Evolutionary conservation across 1,139 yeast species (phyloP).

Genomic region (Pichia sp.): DNA sequence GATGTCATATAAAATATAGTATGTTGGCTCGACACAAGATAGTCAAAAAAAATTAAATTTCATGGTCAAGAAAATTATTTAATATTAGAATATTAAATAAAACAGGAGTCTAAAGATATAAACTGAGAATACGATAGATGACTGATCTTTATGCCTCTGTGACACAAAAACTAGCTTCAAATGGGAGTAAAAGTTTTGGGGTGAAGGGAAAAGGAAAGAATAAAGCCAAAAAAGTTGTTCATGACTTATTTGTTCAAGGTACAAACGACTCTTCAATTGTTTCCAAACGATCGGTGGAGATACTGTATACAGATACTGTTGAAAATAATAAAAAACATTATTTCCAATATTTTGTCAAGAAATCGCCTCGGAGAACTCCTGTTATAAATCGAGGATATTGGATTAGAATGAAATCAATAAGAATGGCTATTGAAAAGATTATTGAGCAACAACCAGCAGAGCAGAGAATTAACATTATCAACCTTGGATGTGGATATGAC

Average conservation of each 20-base stretch:
- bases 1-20: too few relatives aligned
- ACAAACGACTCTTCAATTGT: conserved; percentile 81
- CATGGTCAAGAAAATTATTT: too few relatives aligned
- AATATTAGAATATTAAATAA: too few relatives aligned
- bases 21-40: too few relatives aligned
- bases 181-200: neutral
- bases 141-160: conserved; percentile 11
- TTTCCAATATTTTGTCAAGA: conserved; percentile 62
- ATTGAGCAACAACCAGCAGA: conserved; percentile 22
- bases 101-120: too few relatives aligned
- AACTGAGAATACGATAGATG: too few relatives aligned
- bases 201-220: conserved; percentile 6
- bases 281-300: conserved; percentile 74
- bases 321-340: conserved; percentile 29
- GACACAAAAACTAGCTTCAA: conserved; percentile 10
- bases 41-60: too few relatives aligned
- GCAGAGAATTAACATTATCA: conserved; percentile 39
- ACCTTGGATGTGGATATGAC: conserved; percentile 79
- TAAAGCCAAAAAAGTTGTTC: conserved; percentile 41
- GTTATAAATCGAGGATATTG: conserved; percentile 80
- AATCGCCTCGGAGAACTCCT: conserved; percentile 66
- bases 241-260: conserved; percentile 66
- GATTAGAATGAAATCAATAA: conserved; percentile 70
- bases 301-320: conserved; percentile 43
- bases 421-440: conserved; percentile 43